phyloP scores from a whole-genome alignment of 2,329 filamentous ascomycete genomes.

The Bertia moriformis region DNA sequence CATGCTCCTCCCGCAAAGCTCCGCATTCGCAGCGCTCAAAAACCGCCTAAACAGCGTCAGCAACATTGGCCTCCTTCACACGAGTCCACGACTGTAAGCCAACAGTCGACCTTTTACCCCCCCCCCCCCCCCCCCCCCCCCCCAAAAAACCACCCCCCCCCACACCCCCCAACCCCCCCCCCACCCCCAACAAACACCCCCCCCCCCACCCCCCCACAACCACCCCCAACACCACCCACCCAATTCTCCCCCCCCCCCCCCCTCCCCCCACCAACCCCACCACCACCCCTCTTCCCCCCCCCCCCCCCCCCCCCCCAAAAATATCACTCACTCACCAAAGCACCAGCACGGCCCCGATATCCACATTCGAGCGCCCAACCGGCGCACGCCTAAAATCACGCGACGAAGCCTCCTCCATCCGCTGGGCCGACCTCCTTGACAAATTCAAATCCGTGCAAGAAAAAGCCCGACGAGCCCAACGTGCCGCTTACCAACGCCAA shows the following conservation, averaged over 20 bases:
- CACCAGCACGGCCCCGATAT: too few species aligned
- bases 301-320: too few species aligned
- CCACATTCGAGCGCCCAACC: neutral
- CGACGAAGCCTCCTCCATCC: neutral
- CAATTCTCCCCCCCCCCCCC: too few species aligned
- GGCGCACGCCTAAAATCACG: neutral
- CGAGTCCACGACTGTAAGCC: conserved; percentile 57
- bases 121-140: conserved; percentile 11
- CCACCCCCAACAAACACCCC: too few species aligned
- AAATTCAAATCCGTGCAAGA: conserved; percentile 1
- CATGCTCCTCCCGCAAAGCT: conserved; percentile 96
- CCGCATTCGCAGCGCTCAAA: conserved; percentile 88
- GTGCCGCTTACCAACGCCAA: neutral
- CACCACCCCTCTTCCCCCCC: too few species aligned
- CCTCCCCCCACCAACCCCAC: too few species aligned
- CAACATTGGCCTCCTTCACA: conserved; percentile 88
- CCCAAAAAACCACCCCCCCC: too few species aligned
- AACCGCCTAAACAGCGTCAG: conserved; percentile 94
- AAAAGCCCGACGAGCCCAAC: neutral
- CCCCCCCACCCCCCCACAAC: too few species aligned
- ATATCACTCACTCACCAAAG: too few species aligned
- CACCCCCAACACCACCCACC: too few species aligned
- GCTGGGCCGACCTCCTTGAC: neutral
- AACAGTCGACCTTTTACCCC: conserved; percentile 18
- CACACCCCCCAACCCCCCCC: too few species aligned